Base-by-base conservation (phyloP, 163 green algal species). In the Prototheca wickerhamii region DNA sequence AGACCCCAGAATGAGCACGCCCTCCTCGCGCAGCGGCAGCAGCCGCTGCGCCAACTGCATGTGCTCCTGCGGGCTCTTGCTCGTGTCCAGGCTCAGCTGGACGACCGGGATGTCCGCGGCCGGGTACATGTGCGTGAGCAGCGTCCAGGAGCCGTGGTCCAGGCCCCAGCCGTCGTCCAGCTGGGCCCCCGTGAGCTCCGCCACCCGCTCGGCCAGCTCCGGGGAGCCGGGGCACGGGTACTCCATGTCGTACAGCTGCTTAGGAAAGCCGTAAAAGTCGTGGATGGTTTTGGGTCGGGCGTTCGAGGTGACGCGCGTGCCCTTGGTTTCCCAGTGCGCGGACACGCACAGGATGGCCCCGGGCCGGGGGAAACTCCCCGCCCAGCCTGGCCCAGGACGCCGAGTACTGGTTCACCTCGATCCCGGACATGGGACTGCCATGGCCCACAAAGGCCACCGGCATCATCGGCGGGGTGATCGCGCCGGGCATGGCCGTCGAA, bases 81-180 rank as follows among this genome's bases (percentile, higher is more conserved):
- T 63, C 15, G 29, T 29, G 15, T 76, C 50, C 18, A 91, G 34
- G 4, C 71, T 84, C 28, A 91, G 72, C 63, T 84, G 69, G 12
- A 91, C 61, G 28, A 88, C 72, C 0, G 85, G 82, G 0, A 89
- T 64, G n/a, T 76, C 60, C n/a, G 77, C 83, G 2, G 77, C 67
- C 0, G 83, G 83, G 58, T 73, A 87, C 20, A 78, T 61, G 20
- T 87, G 70, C 75, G 73, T 79, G 4, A 90, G 75, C 2, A 83
- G 81, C 12, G 90, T 78, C 72, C 87, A 92, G 2, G 67, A 78
- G 32, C 81, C 84, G 32, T 91, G 84, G 66, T 84, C 76, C 26
- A 60, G 78, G 2, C 70, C 70, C 1, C 76, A 61, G 25, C 58
- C 43, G 2, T 33, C 2, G 30, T 82, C 63, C 43, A 62, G 52